phyloP scores from a whole-genome alignment of 805 yeast species.

The Maudiozyma pseudohumilis region DNA sequence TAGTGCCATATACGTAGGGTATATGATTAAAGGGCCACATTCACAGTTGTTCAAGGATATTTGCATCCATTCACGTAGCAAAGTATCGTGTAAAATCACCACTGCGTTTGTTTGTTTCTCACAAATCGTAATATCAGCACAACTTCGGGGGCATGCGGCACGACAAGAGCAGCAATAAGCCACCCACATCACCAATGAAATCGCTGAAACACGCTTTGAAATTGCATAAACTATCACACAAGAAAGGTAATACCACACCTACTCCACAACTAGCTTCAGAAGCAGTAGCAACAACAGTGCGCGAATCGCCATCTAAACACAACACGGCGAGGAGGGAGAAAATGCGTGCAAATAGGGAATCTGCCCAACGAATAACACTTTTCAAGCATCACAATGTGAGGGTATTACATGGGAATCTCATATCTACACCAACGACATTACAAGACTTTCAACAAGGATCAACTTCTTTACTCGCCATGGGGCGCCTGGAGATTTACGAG shows the following conservation, averaged over 20 bases:
- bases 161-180: no score
- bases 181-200: background rate
- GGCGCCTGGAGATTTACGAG: slow-evolving; percentile 25
- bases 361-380: slow-evolving; percentile 26
- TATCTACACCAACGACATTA: slow-evolving; percentile 1
- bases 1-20: no score
- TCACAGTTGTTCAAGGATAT: no score
- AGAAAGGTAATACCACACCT: background rate
- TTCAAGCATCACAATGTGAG: slow-evolving; percentile 20
- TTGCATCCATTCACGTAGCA: no score
- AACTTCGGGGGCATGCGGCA: no score
- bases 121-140: no score
- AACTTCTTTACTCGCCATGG: slow-evolving; percentile 16
- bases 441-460: background rate
- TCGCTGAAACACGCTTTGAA: background rate
- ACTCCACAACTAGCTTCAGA: background rate
- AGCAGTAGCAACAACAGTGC: background rate
- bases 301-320: background rate
- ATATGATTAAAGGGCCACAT: no score
- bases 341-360: slow-evolving; percentile 11
- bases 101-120: no score
- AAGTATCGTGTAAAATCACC: no score
- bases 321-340: slow-evolving; percentile 2
- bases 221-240: background rate
- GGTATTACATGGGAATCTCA: slow-evolving; percentile 12